These are phyloP conservation scores for Fusarium drepaniforme DNA, from an alignment of 2,329 filamentous ascomycete species.

Conservation along the genomic window DNA sequence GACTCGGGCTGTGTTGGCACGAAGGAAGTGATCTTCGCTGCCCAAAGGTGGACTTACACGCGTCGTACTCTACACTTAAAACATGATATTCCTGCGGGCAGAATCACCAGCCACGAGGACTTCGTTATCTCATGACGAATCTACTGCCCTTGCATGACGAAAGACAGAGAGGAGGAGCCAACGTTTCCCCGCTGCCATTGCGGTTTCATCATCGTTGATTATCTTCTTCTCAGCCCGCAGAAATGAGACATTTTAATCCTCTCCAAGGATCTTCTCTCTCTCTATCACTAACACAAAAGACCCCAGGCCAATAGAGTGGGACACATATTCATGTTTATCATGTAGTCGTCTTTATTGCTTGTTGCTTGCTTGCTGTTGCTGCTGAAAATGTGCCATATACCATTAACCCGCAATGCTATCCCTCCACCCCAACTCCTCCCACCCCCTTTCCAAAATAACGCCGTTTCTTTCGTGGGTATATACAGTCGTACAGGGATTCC, in stretches of 20 bases:
- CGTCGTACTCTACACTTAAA: neutral
- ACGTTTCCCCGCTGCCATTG: neutral
- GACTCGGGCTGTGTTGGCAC: neutral
- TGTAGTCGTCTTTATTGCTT: constrained; percentile 3
- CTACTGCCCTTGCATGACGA: neutral
- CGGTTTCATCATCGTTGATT: neutral
- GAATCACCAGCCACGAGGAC: constrained; percentile 1
- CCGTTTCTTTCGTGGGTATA: constrained; percentile 42
- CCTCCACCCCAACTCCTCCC: neutral
- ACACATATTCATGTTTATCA: constrained; percentile 7
- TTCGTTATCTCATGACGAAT: constrained; percentile 8
- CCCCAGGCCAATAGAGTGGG: neutral
- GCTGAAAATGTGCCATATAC: constrained; percentile 8
- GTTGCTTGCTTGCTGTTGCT: neutral
- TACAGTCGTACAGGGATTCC: constrained; percentile 37
- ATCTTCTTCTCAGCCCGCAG: neutral
- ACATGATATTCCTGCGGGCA: constrained; percentile 2
- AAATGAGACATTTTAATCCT: constrained; percentile 5
- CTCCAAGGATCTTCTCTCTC: neutral
- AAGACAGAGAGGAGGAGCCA: neutral
- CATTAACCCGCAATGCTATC: constrained; percentile 17
- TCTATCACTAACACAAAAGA: neutral
- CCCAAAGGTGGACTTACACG: constrained; percentile 5
- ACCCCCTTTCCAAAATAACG: constrained; percentile 31
- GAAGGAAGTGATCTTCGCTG: constrained; percentile 1